phyloP scores from a whole-genome alignment of 208 protist genomes.

The Wallacemonas sp. region DNA sequence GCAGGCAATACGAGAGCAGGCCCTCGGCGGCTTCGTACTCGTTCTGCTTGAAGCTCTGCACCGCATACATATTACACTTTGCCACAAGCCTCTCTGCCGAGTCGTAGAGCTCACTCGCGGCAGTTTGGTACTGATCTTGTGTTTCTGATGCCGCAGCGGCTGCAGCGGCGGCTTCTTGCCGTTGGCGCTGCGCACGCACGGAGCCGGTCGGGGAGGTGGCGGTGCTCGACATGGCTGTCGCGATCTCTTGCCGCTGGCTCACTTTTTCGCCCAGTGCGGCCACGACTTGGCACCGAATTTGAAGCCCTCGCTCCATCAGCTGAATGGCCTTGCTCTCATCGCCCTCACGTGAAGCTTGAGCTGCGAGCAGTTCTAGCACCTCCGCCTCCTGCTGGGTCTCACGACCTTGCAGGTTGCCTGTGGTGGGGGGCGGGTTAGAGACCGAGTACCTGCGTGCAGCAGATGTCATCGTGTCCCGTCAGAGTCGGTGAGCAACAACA shows the following conservation, averaged over 20 bases:
- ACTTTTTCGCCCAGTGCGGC: conserved; percentile 26
- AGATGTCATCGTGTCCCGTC: conserved; percentile 4
- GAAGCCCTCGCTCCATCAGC: conserved; percentile 80
- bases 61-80: conserved; percentile 68
- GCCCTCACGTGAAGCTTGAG: conserved; percentile 47
- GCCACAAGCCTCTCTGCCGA: conserved; percentile 77
- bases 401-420: conserved; percentile 38
- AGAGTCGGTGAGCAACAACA: background rate
- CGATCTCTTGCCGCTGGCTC: conserved; percentile 1
- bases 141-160: conserved; percentile 5
- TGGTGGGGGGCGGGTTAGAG: conserved; percentile 26
- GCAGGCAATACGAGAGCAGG: conserved; percentile 65
- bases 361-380: conserved; percentile 59
- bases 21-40: conserved; percentile 57
- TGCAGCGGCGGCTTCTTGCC: conserved; percentile 19
- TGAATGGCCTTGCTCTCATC: conserved; percentile 55
- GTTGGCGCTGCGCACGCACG: background rate
- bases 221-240: background rate
- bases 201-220: background rate
- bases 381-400: conserved; percentile 69
- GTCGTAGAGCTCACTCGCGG: conserved; percentile 48
- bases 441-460: conserved; percentile 33
- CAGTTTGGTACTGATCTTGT: conserved; percentile 21
- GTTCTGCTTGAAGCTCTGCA: conserved; percentile 76
- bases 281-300: conserved; percentile 58